Percentiles rank a stretch among this genome's conserved stretches.
These are phyloP conservation scores for Phytopythium helicoides DNA, from an alignment of 352 stramenopile species.

Conservation along the genomic window DNA sequence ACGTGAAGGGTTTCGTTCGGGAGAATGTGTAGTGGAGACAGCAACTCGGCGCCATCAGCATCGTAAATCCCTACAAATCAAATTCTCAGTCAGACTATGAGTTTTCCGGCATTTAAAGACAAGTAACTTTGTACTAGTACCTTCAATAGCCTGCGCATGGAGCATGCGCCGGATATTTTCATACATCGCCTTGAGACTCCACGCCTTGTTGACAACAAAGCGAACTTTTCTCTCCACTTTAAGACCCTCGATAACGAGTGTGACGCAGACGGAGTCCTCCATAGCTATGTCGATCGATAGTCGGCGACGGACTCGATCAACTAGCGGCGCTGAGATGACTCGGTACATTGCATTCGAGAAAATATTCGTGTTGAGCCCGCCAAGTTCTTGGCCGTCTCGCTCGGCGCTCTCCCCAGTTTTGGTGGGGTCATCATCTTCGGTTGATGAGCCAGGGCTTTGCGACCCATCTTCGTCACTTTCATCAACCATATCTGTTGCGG, in stretches of 20 bases:
- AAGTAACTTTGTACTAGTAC: too few species aligned
- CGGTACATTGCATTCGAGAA: slow-evolving; percentile 84
- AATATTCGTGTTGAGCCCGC: slow-evolving; percentile 52
- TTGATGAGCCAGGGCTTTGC: slow-evolving; percentile 37
- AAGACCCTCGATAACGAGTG: slow-evolving; percentile 63
- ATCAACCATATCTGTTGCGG: slow-evolving; percentile 24
- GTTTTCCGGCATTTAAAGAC: not conserved
- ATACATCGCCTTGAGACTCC: slow-evolving; percentile 46
- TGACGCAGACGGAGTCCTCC: slow-evolving; percentile 71
- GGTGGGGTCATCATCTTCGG: slow-evolving; percentile 29
- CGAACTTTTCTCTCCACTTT: slow-evolving; percentile 55
- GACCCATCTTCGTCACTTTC: slow-evolving; percentile 56
- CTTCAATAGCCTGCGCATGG: slow-evolving; percentile 61
- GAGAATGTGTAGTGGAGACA: slow-evolving; percentile 76
- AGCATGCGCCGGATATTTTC: slow-evolving; percentile 75
- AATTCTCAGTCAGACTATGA: slow-evolving; percentile 15
- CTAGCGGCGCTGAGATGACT: slow-evolving; percentile 73
- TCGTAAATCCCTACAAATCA: slow-evolving; percentile 52
- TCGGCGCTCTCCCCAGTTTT: slow-evolving; percentile 9
- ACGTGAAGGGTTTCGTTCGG: slow-evolving; percentile 68
- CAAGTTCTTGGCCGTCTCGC: slow-evolving; percentile 16
- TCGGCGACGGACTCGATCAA: slow-evolving; percentile 70
- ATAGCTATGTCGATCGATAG: slow-evolving; percentile 80
- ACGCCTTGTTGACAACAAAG: slow-evolving; percentile 75
- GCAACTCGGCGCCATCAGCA: slow-evolving; percentile 53